Evolutionary conservation across 1,284 basidiomycete genomes (phyloP).

Genomic region (Puccinia hordei): DNA sequence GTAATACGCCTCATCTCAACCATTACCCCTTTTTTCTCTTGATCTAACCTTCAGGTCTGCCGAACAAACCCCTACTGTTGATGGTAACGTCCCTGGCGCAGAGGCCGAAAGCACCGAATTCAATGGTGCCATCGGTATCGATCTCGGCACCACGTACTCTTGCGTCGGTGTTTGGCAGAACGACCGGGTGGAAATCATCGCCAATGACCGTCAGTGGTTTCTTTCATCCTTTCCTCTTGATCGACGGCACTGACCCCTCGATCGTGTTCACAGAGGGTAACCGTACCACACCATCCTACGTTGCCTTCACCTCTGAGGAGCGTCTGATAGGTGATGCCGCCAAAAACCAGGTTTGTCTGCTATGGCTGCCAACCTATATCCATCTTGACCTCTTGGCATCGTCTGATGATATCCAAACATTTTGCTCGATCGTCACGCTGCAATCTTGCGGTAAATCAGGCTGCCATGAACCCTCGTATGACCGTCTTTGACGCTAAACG

Average conservation of each 20-base stretch:
- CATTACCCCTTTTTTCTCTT: background rate
- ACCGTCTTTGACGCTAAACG: conserved; percentile 98
- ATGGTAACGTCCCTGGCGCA: conserved; percentile 41
- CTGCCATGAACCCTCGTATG: conserved; percentile 77
- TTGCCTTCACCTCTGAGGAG: conserved; percentile 85
- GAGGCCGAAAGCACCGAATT: conserved; percentile 44
- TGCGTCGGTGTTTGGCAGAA: conserved; percentile 77
- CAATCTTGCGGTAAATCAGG: conserved; percentile 52
- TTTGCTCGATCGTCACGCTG: background rate
- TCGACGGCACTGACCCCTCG: background rate
- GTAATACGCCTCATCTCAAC: background rate
- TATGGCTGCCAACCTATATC: conserved; percentile 54
- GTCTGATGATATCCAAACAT: conserved; percentile 64
- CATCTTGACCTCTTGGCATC: background rate
- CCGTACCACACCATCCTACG: conserved; percentile 86
- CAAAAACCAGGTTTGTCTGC: conserved; percentile 67
- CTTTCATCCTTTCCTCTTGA: background rate
- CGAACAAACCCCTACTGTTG: conserved; percentile 51
- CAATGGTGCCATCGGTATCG: conserved; percentile 62
- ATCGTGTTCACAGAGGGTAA: conserved; percentile 76
- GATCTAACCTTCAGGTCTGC: conserved; percentile 24
- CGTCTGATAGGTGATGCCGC: conserved; percentile 71
- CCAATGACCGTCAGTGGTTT: conserved; percentile 64
- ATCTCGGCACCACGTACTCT: conserved; percentile 66
- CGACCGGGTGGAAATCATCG: conserved; percentile 92